Conservation (phyloP, 371 early-diverging fungal species). For the Mucor saturninus region DNA sequence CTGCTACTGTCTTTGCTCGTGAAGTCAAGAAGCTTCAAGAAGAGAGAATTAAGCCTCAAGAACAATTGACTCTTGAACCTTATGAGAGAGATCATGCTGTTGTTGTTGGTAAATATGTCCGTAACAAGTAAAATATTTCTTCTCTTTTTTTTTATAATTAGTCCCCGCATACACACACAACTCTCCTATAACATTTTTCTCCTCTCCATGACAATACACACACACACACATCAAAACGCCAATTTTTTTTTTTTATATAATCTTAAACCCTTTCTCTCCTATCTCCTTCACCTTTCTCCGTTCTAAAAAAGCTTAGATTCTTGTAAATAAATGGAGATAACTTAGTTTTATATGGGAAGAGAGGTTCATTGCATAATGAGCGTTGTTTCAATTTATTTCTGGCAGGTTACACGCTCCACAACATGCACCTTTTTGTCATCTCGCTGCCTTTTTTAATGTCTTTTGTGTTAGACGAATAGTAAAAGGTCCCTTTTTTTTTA, state of each 20-base stretch:
- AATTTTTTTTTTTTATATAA: not conserved
- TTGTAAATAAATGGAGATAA: conserved; percentile 11
- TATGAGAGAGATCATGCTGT: conserved; percentile 99
- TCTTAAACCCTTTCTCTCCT: not conserved
- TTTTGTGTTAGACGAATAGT: too few species aligned
- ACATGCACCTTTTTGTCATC: too few species aligned
- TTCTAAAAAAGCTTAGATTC: conserved; percentile 2
- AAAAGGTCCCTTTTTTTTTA: too few species aligned
- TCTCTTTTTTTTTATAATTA: not conserved
- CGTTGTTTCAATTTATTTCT: too few species aligned
- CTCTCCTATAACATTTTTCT: not conserved
- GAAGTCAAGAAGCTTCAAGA: conserved; percentile 99
- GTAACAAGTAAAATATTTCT: conserved; percentile 52
- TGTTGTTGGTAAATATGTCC: conserved; percentile 93
- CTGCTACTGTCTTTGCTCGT: conserved; percentile 97
- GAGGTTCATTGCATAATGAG: too few species aligned
- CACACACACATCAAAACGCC: not conserved
- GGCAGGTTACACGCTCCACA: too few species aligned
- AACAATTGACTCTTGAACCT: conserved; percentile 99
- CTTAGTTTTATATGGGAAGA: too few species aligned
- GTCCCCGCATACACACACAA: too few species aligned
- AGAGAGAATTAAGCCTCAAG: conserved; percentile 99
- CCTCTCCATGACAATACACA: not conserved
- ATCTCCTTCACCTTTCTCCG: conserved; percentile 7
- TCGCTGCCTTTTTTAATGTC: too few species aligned